Base-by-base conservation (phyloP, 495 filamentous ascomycete genomes). In the Podospora sp. region DNA sequence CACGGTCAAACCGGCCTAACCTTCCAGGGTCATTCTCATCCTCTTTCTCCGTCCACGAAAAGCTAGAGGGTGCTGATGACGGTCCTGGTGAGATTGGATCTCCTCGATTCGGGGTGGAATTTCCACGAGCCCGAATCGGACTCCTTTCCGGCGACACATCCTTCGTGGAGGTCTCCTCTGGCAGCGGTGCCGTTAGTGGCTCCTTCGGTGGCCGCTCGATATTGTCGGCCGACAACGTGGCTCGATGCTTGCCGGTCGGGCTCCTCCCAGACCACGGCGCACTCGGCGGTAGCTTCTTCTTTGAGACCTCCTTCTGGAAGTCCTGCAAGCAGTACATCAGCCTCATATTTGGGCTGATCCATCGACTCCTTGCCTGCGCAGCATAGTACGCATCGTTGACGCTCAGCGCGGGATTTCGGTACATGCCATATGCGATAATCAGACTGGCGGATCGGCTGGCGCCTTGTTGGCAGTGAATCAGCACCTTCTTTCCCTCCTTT, bases 311-410 rank as follows among this genome's bases (percentile, higher is more conserved):
- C 69, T 88, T 88, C 67, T 91, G 86, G 78, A 97, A 99, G 74
- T 99, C 95, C 49, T 96, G 94, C 60, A 99, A 83, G 76, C 95
- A 94, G 80, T 97, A 98, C 77, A 99, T 97, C 46, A 99, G 82
- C 69, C 91, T 93, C 95, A 99, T 99, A 75, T 99, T 99, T 1
- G 95, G 95, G 16, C 93, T 94, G 62, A 99, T 96, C 95, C 95
- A 99, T 69, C 86, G 88, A 74, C 94, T 97, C 73, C 91, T 90
- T 52, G 84, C 84, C 77, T 99, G 97, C 22, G 97, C 96, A 5
- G 89, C 84, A 74, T 93, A 87, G 73, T 99, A 99, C 63, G 94
- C 93, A 59, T 96, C 91, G 74, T 97, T 96, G 63, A 98, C 95
- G 67, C 87, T 92, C 69, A 96, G 75, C 22, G 89, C 84, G 7